Percentiles rank a stretch among this genome's conserved stretches.
Conservation (phyloP, 2,329 filamentous ascomycete genomes). For the Phialophora chinensis region DNA sequence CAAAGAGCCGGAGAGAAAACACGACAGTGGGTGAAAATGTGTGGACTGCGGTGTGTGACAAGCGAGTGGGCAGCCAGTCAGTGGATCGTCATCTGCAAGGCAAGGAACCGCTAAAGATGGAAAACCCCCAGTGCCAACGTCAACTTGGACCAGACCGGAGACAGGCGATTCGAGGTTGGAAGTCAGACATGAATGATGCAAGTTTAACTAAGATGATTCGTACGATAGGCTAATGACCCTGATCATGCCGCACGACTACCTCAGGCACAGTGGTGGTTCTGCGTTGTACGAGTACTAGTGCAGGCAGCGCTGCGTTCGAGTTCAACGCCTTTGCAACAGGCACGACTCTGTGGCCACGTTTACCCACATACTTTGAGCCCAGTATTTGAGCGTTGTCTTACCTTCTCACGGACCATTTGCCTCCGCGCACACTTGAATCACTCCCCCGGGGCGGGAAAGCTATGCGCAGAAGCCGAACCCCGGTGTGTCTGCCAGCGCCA, state of each 20-base stretch:
- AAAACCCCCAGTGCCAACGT: background rate
- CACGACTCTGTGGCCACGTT: background rate
- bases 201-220: conserved; percentile 4
- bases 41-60: conserved; percentile 10
- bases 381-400: background rate
- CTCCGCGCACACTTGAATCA: background rate
- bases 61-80: conserved; percentile 4
- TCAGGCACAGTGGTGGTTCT: background rate
- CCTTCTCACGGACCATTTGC: background rate
- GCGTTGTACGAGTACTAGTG: background rate
- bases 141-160: background rate
- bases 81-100: conserved; percentile 20
- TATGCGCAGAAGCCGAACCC: background rate
- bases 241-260: background rate
- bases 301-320: background rate
- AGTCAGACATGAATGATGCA: conserved; percentile 8
- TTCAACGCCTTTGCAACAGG: background rate
- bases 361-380: background rate
- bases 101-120: conserved; percentile 17
- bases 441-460: background rate
- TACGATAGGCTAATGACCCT: conserved; percentile 9
- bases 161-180: conserved; percentile 12
- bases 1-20: background rate
- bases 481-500: background rate
- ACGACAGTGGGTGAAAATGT: conserved; percentile 7